Conservation (phyloP, 2,329 filamentous ascomycete species). For the Ophiostoma angusticollis region DNA sequence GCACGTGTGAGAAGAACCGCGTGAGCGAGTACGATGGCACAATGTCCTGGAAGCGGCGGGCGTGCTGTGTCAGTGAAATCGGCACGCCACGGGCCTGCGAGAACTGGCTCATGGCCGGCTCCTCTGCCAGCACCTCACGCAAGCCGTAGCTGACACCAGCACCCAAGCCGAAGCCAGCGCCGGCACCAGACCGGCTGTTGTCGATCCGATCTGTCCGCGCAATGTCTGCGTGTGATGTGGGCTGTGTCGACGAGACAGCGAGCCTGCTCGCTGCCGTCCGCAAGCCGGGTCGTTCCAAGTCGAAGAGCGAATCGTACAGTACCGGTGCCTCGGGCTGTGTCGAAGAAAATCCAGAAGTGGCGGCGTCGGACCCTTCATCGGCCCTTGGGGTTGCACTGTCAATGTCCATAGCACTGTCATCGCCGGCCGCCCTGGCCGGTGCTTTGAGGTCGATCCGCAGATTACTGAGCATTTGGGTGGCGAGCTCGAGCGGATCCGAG, state of each 20-base stretch:
- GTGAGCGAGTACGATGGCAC: constrained; percentile 78
- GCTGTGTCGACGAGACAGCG: constrained; percentile 37
- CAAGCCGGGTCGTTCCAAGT: constrained; percentile 68
- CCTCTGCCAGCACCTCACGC: constrained; percentile 60
- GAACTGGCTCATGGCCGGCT: constrained; percentile 81
- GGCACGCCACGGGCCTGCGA: constrained; percentile 65
- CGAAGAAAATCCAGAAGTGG: constrained; percentile 34
- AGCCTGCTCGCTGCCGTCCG: constrained; percentile 36
- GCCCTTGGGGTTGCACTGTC: constrained; percentile 40
- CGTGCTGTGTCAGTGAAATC: constrained; percentile 75
- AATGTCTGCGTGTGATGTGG: constrained; percentile 25
- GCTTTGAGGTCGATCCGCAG: constrained; percentile 80
- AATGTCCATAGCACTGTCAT: constrained; percentile 63
- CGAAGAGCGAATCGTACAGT: constrained; percentile 65
- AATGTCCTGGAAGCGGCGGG: constrained; percentile 80
- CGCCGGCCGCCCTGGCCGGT: constrained; percentile 33
- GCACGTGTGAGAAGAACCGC: constrained; percentile 79
- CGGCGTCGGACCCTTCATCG: no score
- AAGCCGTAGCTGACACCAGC: constrained; percentile 13
- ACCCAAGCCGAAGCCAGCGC: constrained; percentile 14
- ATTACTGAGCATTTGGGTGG: constrained; percentile 89
- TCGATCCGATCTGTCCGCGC: constrained; percentile 24
- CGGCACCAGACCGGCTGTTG: constrained; percentile 12
- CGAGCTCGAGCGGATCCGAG: constrained; percentile 67
- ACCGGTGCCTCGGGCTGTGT: constrained; percentile 51